Evolutionary conservation across 176 grass and related monocot species (phyloP).

Genomic region (Ampelocalamus luodianensis): DNA sequence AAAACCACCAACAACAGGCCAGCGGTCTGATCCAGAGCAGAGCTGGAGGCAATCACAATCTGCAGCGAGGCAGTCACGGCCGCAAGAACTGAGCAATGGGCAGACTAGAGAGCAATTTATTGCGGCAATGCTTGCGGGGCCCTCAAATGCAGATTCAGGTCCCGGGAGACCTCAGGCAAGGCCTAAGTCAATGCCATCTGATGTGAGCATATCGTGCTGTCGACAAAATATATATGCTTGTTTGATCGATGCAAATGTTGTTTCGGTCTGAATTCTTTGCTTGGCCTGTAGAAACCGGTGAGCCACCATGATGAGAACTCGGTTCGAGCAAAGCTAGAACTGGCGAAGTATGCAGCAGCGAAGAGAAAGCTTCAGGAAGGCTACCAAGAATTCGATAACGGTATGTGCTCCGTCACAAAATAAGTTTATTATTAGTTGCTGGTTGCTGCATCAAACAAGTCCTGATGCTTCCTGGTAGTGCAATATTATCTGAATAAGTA

Average conservation of each 20-base stretch:
- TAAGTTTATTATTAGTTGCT: neutral
- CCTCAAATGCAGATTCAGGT: constrained; percentile 37
- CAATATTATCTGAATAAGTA: neutral
- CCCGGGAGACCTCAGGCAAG: constrained; percentile 47
- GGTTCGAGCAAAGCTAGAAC: constrained; percentile 52
- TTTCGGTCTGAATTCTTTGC: neutral
- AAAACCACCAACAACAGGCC: constrained; percentile 8
- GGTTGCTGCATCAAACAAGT: neutral
- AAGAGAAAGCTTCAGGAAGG: constrained; percentile 76
- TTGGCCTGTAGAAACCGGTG: constrained; percentile 30
- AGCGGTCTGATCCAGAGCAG: constrained; percentile 37
- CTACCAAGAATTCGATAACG: constrained; percentile 73
- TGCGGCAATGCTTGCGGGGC: constrained; percentile 39
- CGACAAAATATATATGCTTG: neutral
- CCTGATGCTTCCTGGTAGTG: neutral
- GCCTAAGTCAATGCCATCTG: constrained; percentile 38
- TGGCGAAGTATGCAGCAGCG: constrained; percentile 51
- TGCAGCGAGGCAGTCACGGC: constrained; percentile 28
- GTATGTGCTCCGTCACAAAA: constrained; percentile 18
- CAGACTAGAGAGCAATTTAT: constrained; percentile 53
- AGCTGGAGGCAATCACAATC: constrained; percentile 59
- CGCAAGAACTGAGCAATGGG: constrained; percentile 22
- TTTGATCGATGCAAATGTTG: neutral
- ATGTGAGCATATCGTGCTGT: constrained; percentile 44
- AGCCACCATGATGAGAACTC: constrained; percentile 43